Evolutionary conservation across 83 land plant genomes (phyloP).

Genomic region (Picea abies): DNA sequence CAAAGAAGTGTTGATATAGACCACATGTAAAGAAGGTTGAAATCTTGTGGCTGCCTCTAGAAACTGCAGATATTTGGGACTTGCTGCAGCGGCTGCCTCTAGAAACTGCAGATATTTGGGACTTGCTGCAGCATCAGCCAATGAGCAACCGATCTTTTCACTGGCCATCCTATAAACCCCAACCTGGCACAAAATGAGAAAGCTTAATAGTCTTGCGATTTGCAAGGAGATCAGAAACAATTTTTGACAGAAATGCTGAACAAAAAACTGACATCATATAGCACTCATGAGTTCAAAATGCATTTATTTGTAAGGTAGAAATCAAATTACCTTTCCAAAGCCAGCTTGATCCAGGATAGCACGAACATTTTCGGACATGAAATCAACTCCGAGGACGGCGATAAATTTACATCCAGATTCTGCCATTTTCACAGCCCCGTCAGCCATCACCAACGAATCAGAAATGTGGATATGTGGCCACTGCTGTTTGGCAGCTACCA

Average conservation of each 20-base stretch:
- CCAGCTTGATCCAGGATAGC: constrained; percentile 98
- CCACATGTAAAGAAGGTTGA: constrained; percentile 83
- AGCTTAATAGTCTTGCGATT: background rate
- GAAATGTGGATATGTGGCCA: constrained; percentile 98
- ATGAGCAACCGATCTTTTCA: constrained; percentile 87
- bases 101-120: constrained; percentile 74
- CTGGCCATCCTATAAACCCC: constrained; percentile 93
- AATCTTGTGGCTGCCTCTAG: constrained; percentile 62
- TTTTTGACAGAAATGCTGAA: background rate
- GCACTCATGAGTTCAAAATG: background rate
- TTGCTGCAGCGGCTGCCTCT: constrained; percentile 83
- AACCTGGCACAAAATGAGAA: constrained; percentile 51
- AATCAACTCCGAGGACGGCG: constrained; percentile 94
- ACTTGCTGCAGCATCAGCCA: constrained; percentile 96
- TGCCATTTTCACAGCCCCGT: constrained; percentile 91
- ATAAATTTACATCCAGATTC: constrained; percentile 86
- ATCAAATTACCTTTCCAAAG: constrained; percentile 56
- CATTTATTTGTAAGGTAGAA: constrained; percentile 3
- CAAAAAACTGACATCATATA: background rate
- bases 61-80: constrained; percentile 70
- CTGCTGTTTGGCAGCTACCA: constrained; percentile 86
- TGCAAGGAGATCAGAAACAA: background rate
- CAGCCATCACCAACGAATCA: constrained; percentile 99
- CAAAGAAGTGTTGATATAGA: constrained; percentile 94
- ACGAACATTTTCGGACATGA: constrained; percentile 99